phyloP scores from a whole-genome alignment of 305 asterid species.

The Ruellia speciosa region DNA sequence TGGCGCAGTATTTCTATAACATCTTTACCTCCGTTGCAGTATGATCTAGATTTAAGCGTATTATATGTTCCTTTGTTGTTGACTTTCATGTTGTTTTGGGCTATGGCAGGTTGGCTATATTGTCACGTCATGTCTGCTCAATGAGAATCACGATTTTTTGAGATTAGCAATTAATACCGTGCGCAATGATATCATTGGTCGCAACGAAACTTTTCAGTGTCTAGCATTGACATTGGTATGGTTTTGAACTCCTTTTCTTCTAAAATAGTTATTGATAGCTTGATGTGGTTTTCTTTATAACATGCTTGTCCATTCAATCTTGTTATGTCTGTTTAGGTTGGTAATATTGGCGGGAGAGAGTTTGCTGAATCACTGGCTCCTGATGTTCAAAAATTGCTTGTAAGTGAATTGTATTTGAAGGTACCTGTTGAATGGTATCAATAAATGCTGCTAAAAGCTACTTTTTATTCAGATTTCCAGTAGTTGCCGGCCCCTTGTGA shows the following conservation, averaged over 20 bases:
- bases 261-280: conserved; percentile 3
- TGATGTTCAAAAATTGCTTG: conserved; percentile 97
- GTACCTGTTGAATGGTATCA: conserved; percentile 20
- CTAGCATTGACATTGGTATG: conserved; percentile 94
- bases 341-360: conserved; percentile 98
- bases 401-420: conserved; percentile 40
- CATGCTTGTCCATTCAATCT: conserved; percentile 15
- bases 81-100: conserved; percentile 22
- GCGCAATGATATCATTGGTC: conserved; percentile 96
- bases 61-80: conserved; percentile 14
- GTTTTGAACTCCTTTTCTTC: conserved; percentile 6
- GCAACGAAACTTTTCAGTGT: conserved; percentile 98
- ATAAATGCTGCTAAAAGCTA: conserved; percentile 28
- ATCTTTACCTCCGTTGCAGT: background rate
- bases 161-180: conserved; percentile 96
- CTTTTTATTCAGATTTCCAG: conserved; percentile 68
- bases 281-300: background rate
- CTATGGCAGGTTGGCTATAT: conserved; percentile 88
- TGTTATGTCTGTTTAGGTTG: conserved; percentile 55
- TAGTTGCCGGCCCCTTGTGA: conserved; percentile 96
- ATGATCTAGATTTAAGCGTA: conserved; percentile 9
- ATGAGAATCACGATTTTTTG: conserved; percentile 93
- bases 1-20: conserved; percentile 8
- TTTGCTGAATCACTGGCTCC: conserved; percentile 99
- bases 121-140: conserved; percentile 91